Conservation (phyloP, 306 rosid genomes). For the Vachellia pachyceras region DNA sequence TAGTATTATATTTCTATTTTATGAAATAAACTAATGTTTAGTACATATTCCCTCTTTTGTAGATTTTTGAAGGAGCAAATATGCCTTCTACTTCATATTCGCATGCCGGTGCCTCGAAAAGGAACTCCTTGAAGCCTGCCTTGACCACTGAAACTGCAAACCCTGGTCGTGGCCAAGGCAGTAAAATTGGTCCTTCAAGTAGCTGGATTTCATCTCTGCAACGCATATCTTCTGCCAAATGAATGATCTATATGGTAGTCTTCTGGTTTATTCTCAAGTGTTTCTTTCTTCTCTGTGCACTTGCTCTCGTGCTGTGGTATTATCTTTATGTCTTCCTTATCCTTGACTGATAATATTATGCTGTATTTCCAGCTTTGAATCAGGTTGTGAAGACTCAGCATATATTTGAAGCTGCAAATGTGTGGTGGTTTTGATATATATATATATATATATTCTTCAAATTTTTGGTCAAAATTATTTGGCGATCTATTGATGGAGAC, state of each 20-base stretch:
- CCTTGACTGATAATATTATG: slow-evolving; percentile 36
- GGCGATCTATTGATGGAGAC: slow-evolving; percentile 47
- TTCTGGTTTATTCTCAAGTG: slow-evolving; percentile 15
- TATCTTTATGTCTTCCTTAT: slow-evolving; percentile 35
- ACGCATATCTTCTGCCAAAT: slow-evolving; percentile 81
- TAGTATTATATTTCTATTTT: slow-evolving; percentile 22
- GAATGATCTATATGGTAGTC: slow-evolving; percentile 62
- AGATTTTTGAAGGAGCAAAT: slow-evolving; percentile 66
- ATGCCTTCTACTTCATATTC: slow-evolving; percentile 68
- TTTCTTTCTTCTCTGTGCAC: background rate
- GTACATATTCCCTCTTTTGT: slow-evolving; percentile 35
- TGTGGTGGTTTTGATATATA: slow-evolving; percentile 41
- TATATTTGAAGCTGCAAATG: slow-evolving; percentile 57
- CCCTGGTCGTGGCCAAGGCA: slow-evolving; percentile 61
- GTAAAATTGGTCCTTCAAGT: slow-evolving; percentile 78
- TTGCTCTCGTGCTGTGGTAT: background rate
- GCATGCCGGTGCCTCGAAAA: slow-evolving; percentile 63
- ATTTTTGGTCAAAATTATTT: slow-evolving; percentile 47
- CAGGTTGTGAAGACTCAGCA: slow-evolving; percentile 34
- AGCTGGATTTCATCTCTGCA: slow-evolving; percentile 93
- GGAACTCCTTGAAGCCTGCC: slow-evolving; percentile 63
- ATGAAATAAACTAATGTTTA: slow-evolving; percentile 13
- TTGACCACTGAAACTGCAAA: slow-evolving; percentile 67
- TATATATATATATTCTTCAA: slow-evolving; percentile 44
- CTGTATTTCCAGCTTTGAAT: slow-evolving; percentile 58